Base-by-base conservation (phyloP, 2,329 filamentous ascomycete genomes). In the Apiospora pterosperma region DNA sequence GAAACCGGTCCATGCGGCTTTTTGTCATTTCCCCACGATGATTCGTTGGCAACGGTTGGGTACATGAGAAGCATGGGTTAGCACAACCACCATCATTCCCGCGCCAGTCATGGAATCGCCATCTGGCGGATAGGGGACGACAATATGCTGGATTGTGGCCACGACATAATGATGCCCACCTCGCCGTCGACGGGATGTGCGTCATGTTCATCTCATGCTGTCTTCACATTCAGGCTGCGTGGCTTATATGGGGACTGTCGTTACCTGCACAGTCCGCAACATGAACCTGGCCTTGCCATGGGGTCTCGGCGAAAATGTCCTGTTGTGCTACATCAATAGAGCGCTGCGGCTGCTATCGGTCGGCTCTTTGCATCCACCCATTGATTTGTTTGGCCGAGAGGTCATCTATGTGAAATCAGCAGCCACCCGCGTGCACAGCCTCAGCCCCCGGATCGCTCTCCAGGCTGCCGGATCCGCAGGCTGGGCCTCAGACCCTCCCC, bases 1-100 rank as follows among this genome's bases (percentile, higher is more conserved):
- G 68, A 69, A 67, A 70, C 68, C 68, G 59, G 62, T 63, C 62
- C 62, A 66, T 67, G 65, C 42, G 39, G 38, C 31, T 23, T 39
- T 59, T 23, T 39, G 63, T 64, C 61, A 55, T 34, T 34, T 34
- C 16, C 25, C 48, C 28, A 55, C 21, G 63, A 61, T 62, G 64
- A 67, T 71, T 71, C 64, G 67, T 70, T 65, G 69, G 64, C 67
- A 36, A 63, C 71, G 73, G 70, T 69, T 74, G 65, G 63, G 67
- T 67, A 70, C 72, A 71, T 70, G 61, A 60, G 42, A 66, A 64
- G 66, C 68, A 68, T 65, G 66, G 63, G 67, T 67, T 61, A 66
- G 63, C 69, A 67, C 65, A 67, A 68, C 68, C 64, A 62, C 66
- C 65, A 25, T 52, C 61, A 19, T 52, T 61, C 58, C 55, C 61